Evolutionary conservation across 2,329 filamentous ascomycete species (phyloP).

Genomic region (Aspergillus aculeatinus): DNA sequence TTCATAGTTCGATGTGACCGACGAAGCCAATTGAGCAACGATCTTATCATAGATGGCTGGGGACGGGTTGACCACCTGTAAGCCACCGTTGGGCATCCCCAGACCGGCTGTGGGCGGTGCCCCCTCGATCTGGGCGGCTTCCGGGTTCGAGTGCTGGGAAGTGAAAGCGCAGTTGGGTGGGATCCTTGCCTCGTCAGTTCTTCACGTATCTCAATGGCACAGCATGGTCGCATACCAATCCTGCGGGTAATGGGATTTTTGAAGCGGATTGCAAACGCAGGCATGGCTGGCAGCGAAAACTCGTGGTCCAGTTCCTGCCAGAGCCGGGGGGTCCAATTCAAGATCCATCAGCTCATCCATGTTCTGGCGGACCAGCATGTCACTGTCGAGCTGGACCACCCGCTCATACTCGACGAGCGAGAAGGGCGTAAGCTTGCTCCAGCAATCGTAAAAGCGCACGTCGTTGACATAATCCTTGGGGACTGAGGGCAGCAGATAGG

Average conservation of each 20-base stretch:
- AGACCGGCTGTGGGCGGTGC: constrained; percentile 52
- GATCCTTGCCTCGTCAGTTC: constrained; percentile 33
- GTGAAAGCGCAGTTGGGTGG: constrained; percentile 63
- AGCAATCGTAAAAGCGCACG: constrained; percentile 84
- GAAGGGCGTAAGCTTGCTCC: constrained; percentile 81
- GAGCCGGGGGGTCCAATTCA: constrained; percentile 60
- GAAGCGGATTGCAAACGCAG: constrained; percentile 22
- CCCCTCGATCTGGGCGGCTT: constrained; percentile 38
- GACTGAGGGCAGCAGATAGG: constrained; percentile 68
- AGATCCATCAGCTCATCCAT: constrained; percentile 92
- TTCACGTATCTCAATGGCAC: constrained; percentile 14
- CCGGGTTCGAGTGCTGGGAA: constrained; percentile 49
- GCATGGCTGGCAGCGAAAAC: constrained; percentile 57
- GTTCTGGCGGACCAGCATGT: constrained; percentile 79
- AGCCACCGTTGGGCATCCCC: constrained; percentile 60
- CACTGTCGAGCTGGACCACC: constrained; percentile 80
- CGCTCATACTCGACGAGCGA: constrained; percentile 74
- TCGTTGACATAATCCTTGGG: constrained; percentile 71
- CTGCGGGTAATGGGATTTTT: constrained; percentile 22
- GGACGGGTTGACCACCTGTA: constrained; percentile 63
- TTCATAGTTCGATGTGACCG: constrained; percentile 52
- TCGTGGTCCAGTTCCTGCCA: constrained; percentile 54
- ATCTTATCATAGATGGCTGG: constrained; percentile 54
- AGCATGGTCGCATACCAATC: constrained; percentile 39
- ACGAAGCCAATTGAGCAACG: constrained; percentile 45